Base-by-base conservation (phyloP, 164 flowering plant species). In the Vitis riparia region DNA sequence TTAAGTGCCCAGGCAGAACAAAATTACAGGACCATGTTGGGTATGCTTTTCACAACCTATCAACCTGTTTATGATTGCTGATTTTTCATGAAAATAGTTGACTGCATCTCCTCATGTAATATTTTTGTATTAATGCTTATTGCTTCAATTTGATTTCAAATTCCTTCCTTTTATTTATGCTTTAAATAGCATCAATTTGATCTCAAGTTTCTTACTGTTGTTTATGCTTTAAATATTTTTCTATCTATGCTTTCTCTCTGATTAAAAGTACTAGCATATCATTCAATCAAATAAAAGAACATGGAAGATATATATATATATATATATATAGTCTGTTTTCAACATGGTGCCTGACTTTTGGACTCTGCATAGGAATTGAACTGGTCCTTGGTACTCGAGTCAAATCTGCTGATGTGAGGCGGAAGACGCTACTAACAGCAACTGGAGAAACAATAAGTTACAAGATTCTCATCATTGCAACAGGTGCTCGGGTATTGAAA, bases 401-500 rank as follows among this genome's bases (percentile, higher is more conserved):
- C 11, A 90, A 85, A 74, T 91, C 97, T 59, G 95, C 76, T 81
- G 98, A 95, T 81, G 87, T 93, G 77, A 93, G 82, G 80, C 82
- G 97, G 62, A 89, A 90, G 82, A 90, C 96, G 71, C 75, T 95
- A 55, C 59, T 91, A 64, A 91, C 98, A 66, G 92, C 91, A 47
- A 75, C 89, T 55, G 99, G 98, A 66, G 99, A 95, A 86, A 92
- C 94, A 66, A 93, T 95, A 68, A 93, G 93, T 75, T 95, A 93
- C 78, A 89, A 86, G 68, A 68, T 83, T 79, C 96, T 95, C 80
- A 82, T 95, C 68, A 80, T 93, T 75, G 99, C 98, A 75, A 95
- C 98, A 67, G 99, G 99, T 87, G 99, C 99, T 80, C 91, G 93
- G 97, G 99, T 95, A 91, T 61, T 82, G 73, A 66, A 37, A 71